Base-by-base conservation (phyloP, 2,329 filamentous ascomycete genomes). In the Drechslerella dactyloides region DNA sequence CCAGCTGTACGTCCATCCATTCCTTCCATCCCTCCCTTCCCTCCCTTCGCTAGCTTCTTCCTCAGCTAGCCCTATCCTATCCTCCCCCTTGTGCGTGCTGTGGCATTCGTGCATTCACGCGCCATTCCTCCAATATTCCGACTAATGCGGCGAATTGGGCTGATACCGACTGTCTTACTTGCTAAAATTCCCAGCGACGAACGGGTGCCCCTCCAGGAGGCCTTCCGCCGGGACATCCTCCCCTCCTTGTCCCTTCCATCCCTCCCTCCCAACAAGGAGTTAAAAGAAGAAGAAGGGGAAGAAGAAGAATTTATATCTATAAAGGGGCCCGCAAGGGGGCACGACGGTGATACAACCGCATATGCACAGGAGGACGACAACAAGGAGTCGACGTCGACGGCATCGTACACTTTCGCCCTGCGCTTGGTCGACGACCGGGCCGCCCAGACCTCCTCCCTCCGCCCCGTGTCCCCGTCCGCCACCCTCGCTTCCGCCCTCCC, bases 111-210 rank as follows among this genome's bases (percentile, higher is more conserved):
- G n/a, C n/a, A n/a, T n/a, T n/a, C n/a, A n/a, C n/a, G n/a, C n/a
- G n/a, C n/a, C n/a, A n/a, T n/a, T n/a, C n/a, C n/a, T n/a, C n/a
- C n/a, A n/a, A n/a, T n/a, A n/a, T n/a, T n/a, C n/a, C n/a, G n/a
- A n/a, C n/a, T n/a, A n/a, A n/a, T n/a, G n/a, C n/a, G n/a, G n/a
- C n/a, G n/a, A n/a, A n/a, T n/a, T n/a, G n/a, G n/a, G n/a, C n/a
- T n/a, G n/a, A n/a, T n/a, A n/a, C n/a, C n/a, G n/a, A n/a, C 3
- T 33, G 27, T 3, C 27, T 33, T 4, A 33, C 27, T 4, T 8
- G 3, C 3, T 33, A 33, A 19, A 8, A 44, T 15, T 11, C 6
- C 13, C 30, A 69, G 65, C n/a, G 53, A 69, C 21, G 65, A 69
- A 42, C 24, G 33, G 27, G n/a, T 54, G 5, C 55, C 58, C 2